phyloP scores from a whole-genome alignment of 768 basidiomycete species.

The Lyophyllum shimeji region DNA sequence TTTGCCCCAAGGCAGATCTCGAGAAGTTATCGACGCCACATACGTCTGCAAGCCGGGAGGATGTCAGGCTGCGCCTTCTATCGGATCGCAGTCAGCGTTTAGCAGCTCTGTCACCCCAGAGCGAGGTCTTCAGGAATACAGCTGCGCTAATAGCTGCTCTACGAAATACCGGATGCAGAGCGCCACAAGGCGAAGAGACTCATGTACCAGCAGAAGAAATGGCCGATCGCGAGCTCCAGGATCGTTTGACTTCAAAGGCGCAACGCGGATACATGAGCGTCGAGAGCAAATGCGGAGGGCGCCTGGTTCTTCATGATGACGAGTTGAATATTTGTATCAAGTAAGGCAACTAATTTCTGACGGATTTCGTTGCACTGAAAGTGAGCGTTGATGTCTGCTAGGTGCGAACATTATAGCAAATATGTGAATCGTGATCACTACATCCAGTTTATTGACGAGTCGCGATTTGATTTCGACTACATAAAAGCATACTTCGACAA shows the following conservation, averaged over 20 bases:
- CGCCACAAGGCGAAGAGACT: not conserved
- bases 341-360: too few relatives aligned
- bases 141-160: constrained; percentile 1
- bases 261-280: not conserved
- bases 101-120: not conserved
- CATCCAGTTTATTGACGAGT: constrained; percentile 4
- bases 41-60: not conserved
- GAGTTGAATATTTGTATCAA: not conserved
- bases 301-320: not conserved
- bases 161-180: not conserved
- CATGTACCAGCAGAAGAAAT: too few relatives aligned
- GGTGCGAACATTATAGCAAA: not conserved
- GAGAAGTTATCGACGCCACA: not conserved
- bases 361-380: too few relatives aligned
- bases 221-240: too few relatives aligned
- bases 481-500: constrained; percentile 19
- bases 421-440: not conserved
- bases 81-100: not conserved
- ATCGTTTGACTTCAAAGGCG: not conserved
- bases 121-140: not conserved
- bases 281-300: not conserved
- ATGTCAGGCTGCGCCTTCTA: not conserved
- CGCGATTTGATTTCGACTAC: constrained; percentile 19
- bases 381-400: not conserved
- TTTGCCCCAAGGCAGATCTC: constrained; percentile 13